Evolutionary conservation across 1,284 basidiomycete species (phyloP), one percentile per base, ranked within the genome.

Genomic region (Ganoderma boninense): DNA sequence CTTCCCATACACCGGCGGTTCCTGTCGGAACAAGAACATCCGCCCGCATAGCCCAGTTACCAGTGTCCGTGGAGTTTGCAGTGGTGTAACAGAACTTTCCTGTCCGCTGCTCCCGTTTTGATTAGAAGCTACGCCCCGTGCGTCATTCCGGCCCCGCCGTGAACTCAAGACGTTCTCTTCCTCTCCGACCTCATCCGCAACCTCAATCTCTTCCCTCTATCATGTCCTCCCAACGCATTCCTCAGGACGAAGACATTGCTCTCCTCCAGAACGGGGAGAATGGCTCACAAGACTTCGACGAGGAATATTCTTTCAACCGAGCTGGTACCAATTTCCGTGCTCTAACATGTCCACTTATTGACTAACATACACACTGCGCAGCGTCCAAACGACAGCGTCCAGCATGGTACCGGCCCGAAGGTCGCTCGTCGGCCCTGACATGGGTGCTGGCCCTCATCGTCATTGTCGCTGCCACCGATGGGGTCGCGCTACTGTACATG

Each of bases 401-500:
- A 16, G 26, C 64, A 18, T 62, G 70, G 65, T 49, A 56, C 29
- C 8, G 54, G 14, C 35, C 64, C 38, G 32, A 52, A 11, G 23
- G 26, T n/a, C 40, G 29, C 43, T 62, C 6, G 5, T 54, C 63
- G 5, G 38, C 43, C 2, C 44, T 70, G 20, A 35, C 57, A 20
- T 72, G 71, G 73, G 56, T 64, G 26, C 38, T 74, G 46, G 67
- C 65, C 40, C 64, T 74, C 20, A 57, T 74, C 44, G 66, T 64
- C 29, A 43, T 72, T 42, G 63, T 71, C 62, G 69, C 68, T 14
- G 62, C 65, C 40, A 69, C 73, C 1, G 70, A 75, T 56, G 64
- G 62, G 32, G 42, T 68, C 65, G 60, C 70, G 29, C 62, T 73
- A 38, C 49, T 73, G 61, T 70, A 70, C 66, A 73, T 74, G 68